Evolutionary conservation across 805 yeast genomes (phyloP).

Genomic region (Danielia oregonensis): DNA sequence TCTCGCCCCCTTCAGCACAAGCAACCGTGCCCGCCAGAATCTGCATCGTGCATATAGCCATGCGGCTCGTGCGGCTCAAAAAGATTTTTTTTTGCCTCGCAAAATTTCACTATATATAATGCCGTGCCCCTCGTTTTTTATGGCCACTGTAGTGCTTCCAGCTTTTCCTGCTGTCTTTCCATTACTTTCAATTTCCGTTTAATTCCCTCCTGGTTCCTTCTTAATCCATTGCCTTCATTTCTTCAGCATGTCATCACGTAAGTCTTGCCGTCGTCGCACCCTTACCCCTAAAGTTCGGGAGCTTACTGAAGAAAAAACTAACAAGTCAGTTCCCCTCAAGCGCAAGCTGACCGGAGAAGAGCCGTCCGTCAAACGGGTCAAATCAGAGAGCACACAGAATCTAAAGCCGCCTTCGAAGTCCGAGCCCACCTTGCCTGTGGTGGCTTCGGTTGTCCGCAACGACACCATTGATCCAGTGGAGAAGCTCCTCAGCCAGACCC

Average conservation of each 20-base stretch:
- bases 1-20: too few species aligned
- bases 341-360: constrained; percentile 2
- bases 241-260: constrained; percentile 22
- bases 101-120: constrained; percentile 1
- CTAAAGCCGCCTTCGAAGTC: constrained; percentile 3
- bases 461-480: constrained; percentile 43
- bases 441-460: constrained; percentile 4
- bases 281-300: constrained; percentile 18
- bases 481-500: constrained; percentile 33
- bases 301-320: constrained; percentile 5
- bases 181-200: background rate
- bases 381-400: constrained; percentile 6
- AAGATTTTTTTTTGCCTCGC: constrained; percentile 1
- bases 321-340: constrained; percentile 5
- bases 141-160: constrained; percentile 2
- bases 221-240: constrained; percentile 1
- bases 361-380: background rate
- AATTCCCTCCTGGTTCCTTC: background rate
- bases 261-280: constrained; percentile 29
- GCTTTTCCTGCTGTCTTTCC: background rate
- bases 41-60: too few species aligned
- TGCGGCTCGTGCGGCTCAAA: constrained; percentile 5
- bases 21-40: too few species aligned
- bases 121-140: background rate
- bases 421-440: too few species aligned